Conservation (phyloP, 2,329 filamentous ascomycete species). For the Arthroderma uncinatum region DNA sequence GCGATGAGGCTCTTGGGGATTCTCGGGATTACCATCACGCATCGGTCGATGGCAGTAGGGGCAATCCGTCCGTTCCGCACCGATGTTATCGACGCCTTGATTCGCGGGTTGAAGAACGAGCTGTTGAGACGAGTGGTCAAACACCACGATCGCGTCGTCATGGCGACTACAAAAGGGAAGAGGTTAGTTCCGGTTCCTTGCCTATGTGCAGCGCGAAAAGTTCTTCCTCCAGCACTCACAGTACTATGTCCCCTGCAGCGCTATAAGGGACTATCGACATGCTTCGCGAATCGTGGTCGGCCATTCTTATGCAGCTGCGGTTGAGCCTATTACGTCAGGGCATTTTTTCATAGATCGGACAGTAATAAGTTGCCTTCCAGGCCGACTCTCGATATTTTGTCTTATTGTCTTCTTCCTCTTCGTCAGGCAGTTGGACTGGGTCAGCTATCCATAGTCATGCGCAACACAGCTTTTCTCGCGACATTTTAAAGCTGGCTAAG, state of each 20-base stretch:
- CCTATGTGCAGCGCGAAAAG: not conserved
- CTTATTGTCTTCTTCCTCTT: not conserved
- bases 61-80: conserved; percentile 57
- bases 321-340: not conserved
- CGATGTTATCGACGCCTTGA: conserved; percentile 28
- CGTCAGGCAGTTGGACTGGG: not conserved
- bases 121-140: conserved; percentile 72
- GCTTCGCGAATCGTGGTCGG: conserved; percentile 13
- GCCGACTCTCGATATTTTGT: not conserved
- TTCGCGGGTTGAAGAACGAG: conserved; percentile 64
- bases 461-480: not conserved
- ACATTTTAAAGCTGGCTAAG: not conserved
- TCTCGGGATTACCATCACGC: conserved; percentile 37
- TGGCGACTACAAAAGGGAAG: conserved; percentile 54
- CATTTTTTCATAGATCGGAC: not conserved
- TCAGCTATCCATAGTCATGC: not conserved
- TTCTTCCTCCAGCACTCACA: conserved; percentile 25
- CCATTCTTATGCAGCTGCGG: not conserved
- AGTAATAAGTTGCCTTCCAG: not conserved
- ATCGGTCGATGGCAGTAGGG: conserved; percentile 79
- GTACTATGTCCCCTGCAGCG: conserved; percentile 35
- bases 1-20: conserved; percentile 24
- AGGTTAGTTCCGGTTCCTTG: not conserved
- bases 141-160: conserved; percentile 82
- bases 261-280: conserved; percentile 37